Evolutionary conservation across 257 asterid genomes (phyloP).

Genomic region (Solanum clarkiae): DNA sequence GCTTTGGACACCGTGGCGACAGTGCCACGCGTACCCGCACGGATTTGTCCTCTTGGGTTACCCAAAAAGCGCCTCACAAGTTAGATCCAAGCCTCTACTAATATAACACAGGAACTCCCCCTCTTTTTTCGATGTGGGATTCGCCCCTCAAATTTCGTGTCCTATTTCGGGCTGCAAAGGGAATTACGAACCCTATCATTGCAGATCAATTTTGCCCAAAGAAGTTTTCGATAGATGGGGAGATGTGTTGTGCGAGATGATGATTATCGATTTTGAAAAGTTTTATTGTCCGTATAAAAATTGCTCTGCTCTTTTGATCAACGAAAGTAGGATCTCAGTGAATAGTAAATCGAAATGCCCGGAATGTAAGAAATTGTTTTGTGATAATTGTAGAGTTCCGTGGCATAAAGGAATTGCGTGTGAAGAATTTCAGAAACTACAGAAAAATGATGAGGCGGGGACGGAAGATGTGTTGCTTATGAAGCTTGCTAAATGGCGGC

Average conservation of each 20-base stretch:
- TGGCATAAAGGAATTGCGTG: conserved; percentile 55
- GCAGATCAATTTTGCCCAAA: conserved; percentile 44
- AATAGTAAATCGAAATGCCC: conserved; percentile 38
- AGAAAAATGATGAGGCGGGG: background rate
- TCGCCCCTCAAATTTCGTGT: conserved; percentile 18
- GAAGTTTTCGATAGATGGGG: conserved; percentile 68
- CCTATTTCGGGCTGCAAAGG: conserved; percentile 45
- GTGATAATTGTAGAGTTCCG: conserved; percentile 49
- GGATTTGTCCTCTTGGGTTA: too few species aligned
- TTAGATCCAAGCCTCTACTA: too few species aligned
- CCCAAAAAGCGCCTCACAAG: too few species aligned
- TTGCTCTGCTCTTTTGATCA: conserved; percentile 50
- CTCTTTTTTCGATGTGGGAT: too few species aligned
- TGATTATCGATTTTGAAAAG: conserved; percentile 34
- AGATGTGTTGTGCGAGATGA: conserved; percentile 46
- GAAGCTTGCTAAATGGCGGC: background rate
- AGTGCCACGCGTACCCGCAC: too few species aligned
- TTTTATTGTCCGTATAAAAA: conserved; percentile 60
- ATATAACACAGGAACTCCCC: too few species aligned
- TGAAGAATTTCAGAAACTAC: conserved; percentile 37
- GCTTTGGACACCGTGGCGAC: too few species aligned
- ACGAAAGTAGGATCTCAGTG: background rate
- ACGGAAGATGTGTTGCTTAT: conserved; percentile 12
- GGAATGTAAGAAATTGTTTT: conserved; percentile 46
- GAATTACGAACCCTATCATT: conserved; percentile 33